phyloP scores from a whole-genome alignment of 1,139 yeast species.

The Candida buenavistaensis region DNA sequence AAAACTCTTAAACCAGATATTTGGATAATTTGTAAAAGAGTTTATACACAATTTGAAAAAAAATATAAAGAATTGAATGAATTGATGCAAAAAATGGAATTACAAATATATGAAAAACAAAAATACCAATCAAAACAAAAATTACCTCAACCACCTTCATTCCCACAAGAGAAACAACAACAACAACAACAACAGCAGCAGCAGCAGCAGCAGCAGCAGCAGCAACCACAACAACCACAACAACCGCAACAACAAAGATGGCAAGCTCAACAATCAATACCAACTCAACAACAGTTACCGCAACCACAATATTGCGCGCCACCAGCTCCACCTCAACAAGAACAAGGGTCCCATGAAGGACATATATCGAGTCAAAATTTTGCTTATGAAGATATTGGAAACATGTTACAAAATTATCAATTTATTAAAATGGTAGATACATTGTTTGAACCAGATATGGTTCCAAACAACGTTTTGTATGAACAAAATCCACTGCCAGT shows the following conservation, averaged over 20 bases:
- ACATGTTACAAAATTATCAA: conserved; percentile 6
- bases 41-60: conserved; percentile 8
- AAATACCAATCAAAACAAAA: neutral
- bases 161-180: neutral
- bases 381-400: too few species aligned
- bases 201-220: neutral
- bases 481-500: too few species aligned
- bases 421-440: conserved; percentile 11
- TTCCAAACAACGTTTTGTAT: too few species aligned
- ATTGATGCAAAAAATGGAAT: conserved; percentile 6
- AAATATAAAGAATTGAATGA: conserved; percentile 1
- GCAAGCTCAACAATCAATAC: neutral
- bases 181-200: conserved; percentile 1
- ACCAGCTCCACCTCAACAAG: neutral
- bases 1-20: conserved; percentile 8
- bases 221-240: conserved; percentile 1
- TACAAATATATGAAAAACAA: neutral
- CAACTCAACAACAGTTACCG: neutral
- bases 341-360: neutral
- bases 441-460: conserved; percentile 8
- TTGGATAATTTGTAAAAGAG: conserved; percentile 10
- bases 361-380: neutral
- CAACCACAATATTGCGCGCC: neutral
- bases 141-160: neutral
- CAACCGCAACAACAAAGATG: conserved; percentile 1